phyloP scores from a whole-genome alignment of 1,284 basidiomycete species.

The Irpex lacteus region DNA sequence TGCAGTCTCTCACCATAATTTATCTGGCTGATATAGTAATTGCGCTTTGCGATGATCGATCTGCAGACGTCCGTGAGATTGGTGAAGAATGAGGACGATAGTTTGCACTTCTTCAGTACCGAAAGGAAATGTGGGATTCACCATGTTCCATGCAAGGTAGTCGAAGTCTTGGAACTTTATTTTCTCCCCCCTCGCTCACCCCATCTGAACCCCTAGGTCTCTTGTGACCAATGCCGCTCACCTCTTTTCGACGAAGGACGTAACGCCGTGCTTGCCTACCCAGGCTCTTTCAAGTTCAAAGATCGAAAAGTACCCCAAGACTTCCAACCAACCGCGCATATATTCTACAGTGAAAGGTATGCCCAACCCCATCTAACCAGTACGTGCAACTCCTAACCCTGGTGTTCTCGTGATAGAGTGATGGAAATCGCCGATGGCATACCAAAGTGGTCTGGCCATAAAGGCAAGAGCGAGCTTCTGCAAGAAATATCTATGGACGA shows the following conservation, averaged over 20 bases:
- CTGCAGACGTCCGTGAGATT: conserved; percentile 30
- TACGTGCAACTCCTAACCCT: neutral
- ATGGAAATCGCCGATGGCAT: conserved; percentile 32
- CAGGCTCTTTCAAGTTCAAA: conserved; percentile 28
- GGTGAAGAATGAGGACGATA: conserved; percentile 25
- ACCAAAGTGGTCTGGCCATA: conserved; percentile 32
- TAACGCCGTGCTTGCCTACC: conserved; percentile 33
- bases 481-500: conserved; percentile 23
- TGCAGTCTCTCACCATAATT: neutral
- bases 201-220: conserved; percentile 16
- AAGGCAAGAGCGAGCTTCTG: conserved; percentile 28
- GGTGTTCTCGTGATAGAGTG: conserved; percentile 23
- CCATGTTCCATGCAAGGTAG: neutral
- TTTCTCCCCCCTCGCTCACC: neutral
- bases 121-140: conserved; percentile 28
- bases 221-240: conserved; percentile 31
- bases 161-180: neutral
- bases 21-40: neutral
- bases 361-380: neutral
- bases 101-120: conserved; percentile 34
- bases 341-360: conserved; percentile 30
- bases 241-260: conserved; percentile 35
- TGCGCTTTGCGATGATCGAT: neutral
- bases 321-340: conserved; percentile 32
- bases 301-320: conserved; percentile 25